phyloP scores from a whole-genome alignment of 73 alveolate genomes.

The Tetrahymena elliotti region DNA sequence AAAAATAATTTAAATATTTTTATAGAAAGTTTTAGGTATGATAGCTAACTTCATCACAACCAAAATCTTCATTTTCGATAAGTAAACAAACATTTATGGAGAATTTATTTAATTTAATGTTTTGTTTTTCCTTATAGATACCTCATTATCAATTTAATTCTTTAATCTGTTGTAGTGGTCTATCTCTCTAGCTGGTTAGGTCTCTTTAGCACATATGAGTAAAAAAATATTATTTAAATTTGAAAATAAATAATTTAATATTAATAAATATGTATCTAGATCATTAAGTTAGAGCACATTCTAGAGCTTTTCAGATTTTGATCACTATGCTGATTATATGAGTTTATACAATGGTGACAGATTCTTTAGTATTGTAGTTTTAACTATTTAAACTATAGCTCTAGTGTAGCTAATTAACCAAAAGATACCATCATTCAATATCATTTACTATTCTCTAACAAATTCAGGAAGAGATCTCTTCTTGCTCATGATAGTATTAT shows the following conservation, averaged over 20 bases:
- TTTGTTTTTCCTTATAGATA: background rate
- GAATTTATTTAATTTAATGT: background rate
- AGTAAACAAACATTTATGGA: background rate
- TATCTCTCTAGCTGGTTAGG: background rate
- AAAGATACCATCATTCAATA: background rate
- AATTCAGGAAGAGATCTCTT: background rate
- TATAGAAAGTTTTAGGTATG: background rate
- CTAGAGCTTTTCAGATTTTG: background rate
- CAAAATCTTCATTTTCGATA: background rate
- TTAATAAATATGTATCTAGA: background rate
- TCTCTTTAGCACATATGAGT: background rate
- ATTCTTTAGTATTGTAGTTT: background rate
- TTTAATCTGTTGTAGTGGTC: background rate
- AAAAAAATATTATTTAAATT: background rate
- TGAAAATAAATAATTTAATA: background rate
- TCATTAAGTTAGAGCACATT: background rate
- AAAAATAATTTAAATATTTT: background rate
- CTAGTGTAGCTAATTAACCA: background rate
- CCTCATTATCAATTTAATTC: background rate
- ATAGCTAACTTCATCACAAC: background rate
- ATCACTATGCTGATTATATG: background rate
- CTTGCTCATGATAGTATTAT: background rate
- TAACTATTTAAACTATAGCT: background rate
- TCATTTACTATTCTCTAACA: background rate
- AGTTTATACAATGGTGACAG: background rate